Conservation (phyloP, 177 flowering plant genomes). For the Vitis hybrid region DNA sequence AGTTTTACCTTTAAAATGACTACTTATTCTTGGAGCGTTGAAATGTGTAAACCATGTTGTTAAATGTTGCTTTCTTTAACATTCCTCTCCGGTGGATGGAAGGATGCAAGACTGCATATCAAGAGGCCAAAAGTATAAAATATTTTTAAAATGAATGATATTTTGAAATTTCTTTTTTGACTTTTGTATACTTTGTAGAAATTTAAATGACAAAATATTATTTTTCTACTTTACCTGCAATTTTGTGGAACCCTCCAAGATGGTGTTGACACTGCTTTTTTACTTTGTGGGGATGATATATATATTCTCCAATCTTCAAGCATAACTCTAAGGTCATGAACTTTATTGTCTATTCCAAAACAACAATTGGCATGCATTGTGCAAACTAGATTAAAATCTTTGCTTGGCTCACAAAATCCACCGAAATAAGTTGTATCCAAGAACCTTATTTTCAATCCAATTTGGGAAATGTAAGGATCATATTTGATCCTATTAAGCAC, state of each 20-base stretch:
- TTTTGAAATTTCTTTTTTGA: too few relatives aligned
- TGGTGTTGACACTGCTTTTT: slow-evolving; percentile 6
- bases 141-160: too few relatives aligned
- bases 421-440: slow-evolving; percentile 46
- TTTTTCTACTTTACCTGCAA: slow-evolving; percentile 33
- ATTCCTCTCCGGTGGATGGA: too few relatives aligned
- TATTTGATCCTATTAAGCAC: slow-evolving; percentile 47
- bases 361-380: slow-evolving; percentile 65
- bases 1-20: too few relatives aligned
- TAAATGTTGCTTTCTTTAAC: too few relatives aligned
- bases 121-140: too few relatives aligned
- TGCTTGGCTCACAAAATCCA: slow-evolving; percentile 53
- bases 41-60: too few relatives aligned
- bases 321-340: slow-evolving; percentile 46
- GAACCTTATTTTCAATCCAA: slow-evolving; percentile 43
- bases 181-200: too few relatives aligned
- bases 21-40: too few relatives aligned
- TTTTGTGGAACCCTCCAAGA: slow-evolving; percentile 49
- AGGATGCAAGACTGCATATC: too few relatives aligned
- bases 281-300: slow-evolving; percentile 17
- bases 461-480: slow-evolving; percentile 23
- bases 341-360: slow-evolving; percentile 40
- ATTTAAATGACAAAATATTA: too few relatives aligned
- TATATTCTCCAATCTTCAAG: slow-evolving; percentile 55
- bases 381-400: slow-evolving; percentile 40